Evolutionary conservation across 805 yeast genomes (phyloP).

Genomic region (Citeromyces matritensis): DNA sequence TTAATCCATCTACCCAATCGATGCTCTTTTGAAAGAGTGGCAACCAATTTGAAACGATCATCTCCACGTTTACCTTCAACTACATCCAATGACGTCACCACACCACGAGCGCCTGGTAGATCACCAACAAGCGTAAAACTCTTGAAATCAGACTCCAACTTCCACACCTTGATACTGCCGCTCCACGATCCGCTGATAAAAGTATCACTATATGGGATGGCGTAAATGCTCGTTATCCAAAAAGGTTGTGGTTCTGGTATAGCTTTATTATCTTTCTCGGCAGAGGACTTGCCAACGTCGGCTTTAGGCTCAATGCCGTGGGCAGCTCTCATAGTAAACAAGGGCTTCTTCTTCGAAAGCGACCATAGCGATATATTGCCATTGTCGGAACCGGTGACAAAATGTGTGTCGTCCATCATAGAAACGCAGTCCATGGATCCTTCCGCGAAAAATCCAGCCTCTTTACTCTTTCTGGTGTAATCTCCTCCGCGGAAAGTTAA

Average conservation of each 20-base stretch:
- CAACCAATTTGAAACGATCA: conserved; percentile 40
- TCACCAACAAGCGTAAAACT: conserved; percentile 41
- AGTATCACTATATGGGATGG: conserved; percentile 74
- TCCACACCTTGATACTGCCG: conserved; percentile 72
- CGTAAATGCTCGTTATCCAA: conserved; percentile 71
- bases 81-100: conserved; percentile 47
- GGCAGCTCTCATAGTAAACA: conserved; percentile 49
- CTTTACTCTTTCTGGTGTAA: conserved; percentile 23
- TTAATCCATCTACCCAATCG: conserved; percentile 78
- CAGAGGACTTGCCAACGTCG: conserved; percentile 37
- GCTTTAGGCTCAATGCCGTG: conserved; percentile 49
- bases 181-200: conserved; percentile 84
- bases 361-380: conserved; percentile 90
- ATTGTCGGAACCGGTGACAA: conserved; percentile 91
- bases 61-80: conserved; percentile 34
- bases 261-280: conserved; percentile 20
- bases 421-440: conserved; percentile 84
- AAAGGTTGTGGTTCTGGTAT: conserved; percentile 68
- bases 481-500: conserved; percentile 91
- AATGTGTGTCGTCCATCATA: conserved; percentile 86
- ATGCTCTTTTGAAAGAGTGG: conserved; percentile 72
- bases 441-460: conserved; percentile 37
- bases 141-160: conserved; percentile 48
- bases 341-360: conserved; percentile 76
- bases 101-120: conserved; percentile 49